phyloP scores from a whole-genome alignment of 441 rosid genomes.

The Eugenia klotzschiana region DNA sequence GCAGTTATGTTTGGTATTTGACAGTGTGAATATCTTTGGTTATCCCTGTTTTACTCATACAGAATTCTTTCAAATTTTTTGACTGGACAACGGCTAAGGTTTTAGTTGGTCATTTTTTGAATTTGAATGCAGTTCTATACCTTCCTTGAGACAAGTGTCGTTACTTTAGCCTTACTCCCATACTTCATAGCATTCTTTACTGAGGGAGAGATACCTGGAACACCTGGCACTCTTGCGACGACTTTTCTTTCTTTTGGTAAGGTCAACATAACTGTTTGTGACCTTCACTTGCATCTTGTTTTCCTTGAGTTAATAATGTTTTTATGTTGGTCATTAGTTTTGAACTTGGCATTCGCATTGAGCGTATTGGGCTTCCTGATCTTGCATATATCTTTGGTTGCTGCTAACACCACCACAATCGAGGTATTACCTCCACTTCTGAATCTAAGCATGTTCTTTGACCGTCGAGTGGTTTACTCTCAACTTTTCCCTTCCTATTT shows the following conservation, averaged over 20 bases:
- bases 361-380: slow-evolving; percentile 76
- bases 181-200: slow-evolving; percentile 73
- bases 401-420: slow-evolving; percentile 73
- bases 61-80: background rate
- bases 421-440: slow-evolving; percentile 38
- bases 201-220: slow-evolving; percentile 78
- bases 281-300: background rate
- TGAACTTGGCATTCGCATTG: slow-evolving; percentile 74
- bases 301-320: background rate
- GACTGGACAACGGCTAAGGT: background rate
- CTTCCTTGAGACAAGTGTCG: slow-evolving; percentile 71
- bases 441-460: background rate
- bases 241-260: slow-evolving; percentile 82
- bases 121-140: slow-evolving; percentile 62
- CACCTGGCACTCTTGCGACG: slow-evolving; percentile 74
- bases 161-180: slow-evolving; percentile 56
- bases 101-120: background rate
- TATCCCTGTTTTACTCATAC: background rate
- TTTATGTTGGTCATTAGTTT: slow-evolving; percentile 27
- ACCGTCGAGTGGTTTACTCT: background rate
- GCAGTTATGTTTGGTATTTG: background rate
- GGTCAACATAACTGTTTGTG: background rate
- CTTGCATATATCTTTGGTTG: slow-evolving; percentile 69
- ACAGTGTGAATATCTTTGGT: background rate
- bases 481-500: background rate